phyloP scores from a whole-genome alignment of 192 early-diverging fungal species.

The Obelidium mucronatum region DNA sequence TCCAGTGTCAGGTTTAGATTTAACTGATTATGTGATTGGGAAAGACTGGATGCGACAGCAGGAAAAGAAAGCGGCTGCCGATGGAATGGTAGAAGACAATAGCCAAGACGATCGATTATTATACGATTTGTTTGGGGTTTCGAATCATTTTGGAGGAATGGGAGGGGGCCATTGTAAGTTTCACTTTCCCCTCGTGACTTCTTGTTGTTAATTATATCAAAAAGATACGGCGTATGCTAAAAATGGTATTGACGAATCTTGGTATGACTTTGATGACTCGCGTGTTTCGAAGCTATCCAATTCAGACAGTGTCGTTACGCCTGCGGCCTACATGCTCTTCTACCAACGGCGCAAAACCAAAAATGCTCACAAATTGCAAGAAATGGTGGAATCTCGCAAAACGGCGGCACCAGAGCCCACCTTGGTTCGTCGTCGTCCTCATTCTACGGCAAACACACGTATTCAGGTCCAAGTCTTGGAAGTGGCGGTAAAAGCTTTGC shows the following conservation, averaged over 20 bases:
- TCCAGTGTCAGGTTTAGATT: slow-evolving; percentile 69
- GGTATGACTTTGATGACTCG: slow-evolving; percentile 88
- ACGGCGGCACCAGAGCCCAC: not conserved
- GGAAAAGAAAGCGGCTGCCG: slow-evolving; percentile 15
- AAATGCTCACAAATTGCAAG: slow-evolving; percentile 10
- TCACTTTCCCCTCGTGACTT: not conserved
- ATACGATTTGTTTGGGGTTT: slow-evolving; percentile 80
- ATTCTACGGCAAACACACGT: not conserved
- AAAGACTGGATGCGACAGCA: slow-evolving; percentile 22
- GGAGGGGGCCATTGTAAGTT: slow-evolving; percentile 79
- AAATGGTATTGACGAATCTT: slow-evolving; percentile 66
- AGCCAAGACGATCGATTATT: slow-evolving; percentile 18
- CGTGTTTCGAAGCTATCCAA: slow-evolving; percentile 57
- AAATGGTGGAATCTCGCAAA: slow-evolving; percentile 13
- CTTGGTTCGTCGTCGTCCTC: not conserved
- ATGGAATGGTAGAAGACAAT: slow-evolving; percentile 1
- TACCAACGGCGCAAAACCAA: slow-evolving; percentile 55
- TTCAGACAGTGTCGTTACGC: slow-evolving; percentile 52
- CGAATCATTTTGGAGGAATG: slow-evolving; percentile 84
- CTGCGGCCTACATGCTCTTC: slow-evolving; percentile 69
- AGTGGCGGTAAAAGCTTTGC: not conserved
- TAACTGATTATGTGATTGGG: slow-evolving; percentile 52
- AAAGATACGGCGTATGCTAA: slow-evolving; percentile 79
- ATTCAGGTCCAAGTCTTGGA: not conserved
- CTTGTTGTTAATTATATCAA: not conserved